Evolutionary conservation across 2,329 filamentous ascomycete species (phyloP).

Genomic region (Pestalotiopsis sp.): DNA sequence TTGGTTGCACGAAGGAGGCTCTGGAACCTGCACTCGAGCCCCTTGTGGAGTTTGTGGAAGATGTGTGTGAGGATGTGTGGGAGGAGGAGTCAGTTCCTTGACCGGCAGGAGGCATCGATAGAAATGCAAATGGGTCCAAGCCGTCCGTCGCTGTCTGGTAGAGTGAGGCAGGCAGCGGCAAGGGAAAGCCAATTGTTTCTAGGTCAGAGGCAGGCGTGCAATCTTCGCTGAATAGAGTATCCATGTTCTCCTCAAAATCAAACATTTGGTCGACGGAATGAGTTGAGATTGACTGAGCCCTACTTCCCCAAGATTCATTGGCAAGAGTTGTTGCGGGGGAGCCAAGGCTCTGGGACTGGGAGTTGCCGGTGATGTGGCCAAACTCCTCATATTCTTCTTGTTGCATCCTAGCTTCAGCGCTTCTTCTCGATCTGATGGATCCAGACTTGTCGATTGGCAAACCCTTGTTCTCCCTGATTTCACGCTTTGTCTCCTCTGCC

Average conservation of each 20-base stretch:
- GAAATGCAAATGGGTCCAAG: neutral
- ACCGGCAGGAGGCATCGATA: neutral
- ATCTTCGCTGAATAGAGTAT: neutral
- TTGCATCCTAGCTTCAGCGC: neutral
- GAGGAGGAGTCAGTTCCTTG: neutral
- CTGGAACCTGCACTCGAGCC: neutral
- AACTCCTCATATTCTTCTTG: neutral
- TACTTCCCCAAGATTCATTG: neutral
- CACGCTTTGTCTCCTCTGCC: neutral
- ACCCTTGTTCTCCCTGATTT: neutral
- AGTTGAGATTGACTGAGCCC: neutral
- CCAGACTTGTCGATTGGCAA: neutral
- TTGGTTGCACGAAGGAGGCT: neutral
- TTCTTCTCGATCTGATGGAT: neutral
- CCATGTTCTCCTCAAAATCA: neutral
- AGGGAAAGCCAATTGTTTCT: neutral
- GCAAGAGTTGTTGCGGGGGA: neutral
- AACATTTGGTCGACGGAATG: neutral
- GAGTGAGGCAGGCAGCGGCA: neutral
- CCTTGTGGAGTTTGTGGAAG: neutral
- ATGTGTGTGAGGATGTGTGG: neutral
- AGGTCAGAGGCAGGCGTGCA: neutral
- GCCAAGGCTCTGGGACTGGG: neutral
- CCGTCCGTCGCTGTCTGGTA: neutral
- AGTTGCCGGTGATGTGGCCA: neutral